Evolutionary conservation across 202 grass and related monocot genomes (phyloP).

Genomic region (Panicum virgatum): DNA sequence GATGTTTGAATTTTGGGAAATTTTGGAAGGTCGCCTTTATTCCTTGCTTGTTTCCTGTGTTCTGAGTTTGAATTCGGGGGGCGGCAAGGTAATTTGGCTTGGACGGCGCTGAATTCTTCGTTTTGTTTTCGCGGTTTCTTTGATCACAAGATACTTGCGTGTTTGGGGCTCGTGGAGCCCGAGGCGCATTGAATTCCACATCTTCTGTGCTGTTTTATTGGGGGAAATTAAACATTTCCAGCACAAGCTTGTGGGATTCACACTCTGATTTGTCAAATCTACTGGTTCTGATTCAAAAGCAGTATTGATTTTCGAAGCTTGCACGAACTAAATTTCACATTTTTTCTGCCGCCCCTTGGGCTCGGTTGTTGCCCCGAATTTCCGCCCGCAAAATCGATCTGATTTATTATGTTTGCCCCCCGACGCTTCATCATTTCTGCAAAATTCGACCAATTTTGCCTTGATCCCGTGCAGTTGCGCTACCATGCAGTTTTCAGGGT

Average conservation of each 20-base stretch:
- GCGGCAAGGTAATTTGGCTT: background rate
- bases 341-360: background rate
- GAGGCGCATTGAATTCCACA: slow-evolving; percentile 53
- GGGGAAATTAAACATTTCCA: slow-evolving; percentile 39
- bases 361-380: background rate
- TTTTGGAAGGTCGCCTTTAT: background rate
- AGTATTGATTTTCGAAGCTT: slow-evolving; percentile 33
- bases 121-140: slow-evolving; percentile 29
- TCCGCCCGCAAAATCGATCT: background rate
- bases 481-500: background rate
- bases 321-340: slow-evolving; percentile 19
- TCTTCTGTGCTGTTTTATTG: slow-evolving; percentile 35
- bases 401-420: background rate
- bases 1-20: slow-evolving; percentile 31
- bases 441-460: slow-evolving; percentile 10
- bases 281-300: slow-evolving; percentile 18
- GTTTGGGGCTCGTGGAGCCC: slow-evolving; percentile 28
- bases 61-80: slow-evolving; percentile 28
- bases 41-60: slow-evolving; percentile 12
- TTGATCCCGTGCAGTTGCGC: slow-evolving; percentile 47
- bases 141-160: slow-evolving; percentile 46
- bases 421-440: background rate
- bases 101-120: background rate
- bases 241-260: background rate
- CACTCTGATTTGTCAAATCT: slow-evolving; percentile 38